These are phyloP conservation scores for Solanum corneliomulleri DNA, from an alignment of 257 asterid genomes.

Conservation along the genomic window DNA sequence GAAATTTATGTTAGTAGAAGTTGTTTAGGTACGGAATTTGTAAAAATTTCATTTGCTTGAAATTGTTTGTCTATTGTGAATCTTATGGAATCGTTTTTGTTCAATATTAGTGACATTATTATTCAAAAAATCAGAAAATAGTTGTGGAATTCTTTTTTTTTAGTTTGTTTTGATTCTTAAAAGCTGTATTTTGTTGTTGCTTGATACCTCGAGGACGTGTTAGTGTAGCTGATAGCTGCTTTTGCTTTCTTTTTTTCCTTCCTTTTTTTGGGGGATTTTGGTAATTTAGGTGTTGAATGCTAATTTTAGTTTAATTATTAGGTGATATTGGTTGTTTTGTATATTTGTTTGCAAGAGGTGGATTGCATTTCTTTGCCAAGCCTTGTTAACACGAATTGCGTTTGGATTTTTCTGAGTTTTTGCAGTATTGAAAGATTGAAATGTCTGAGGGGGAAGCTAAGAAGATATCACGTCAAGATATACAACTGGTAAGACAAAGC, in stretches of 20 bases:
- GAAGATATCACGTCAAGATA: conserved; percentile 55
- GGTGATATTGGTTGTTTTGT: background rate
- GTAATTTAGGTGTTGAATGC: background rate
- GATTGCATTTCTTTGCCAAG: background rate
- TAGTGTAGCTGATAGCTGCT: background rate
- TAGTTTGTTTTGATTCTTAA: background rate
- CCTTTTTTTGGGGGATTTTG: background rate
- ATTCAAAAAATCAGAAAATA: background rate
- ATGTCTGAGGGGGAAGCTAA: conserved; percentile 60
- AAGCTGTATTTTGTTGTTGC: background rate
- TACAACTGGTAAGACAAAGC: conserved; percentile 55
- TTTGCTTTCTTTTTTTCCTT: background rate
- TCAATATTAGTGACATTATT: background rate
- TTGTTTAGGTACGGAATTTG: background rate
- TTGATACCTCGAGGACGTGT: background rate
- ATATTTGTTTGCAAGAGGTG: background rate
- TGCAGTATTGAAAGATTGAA: conserved; percentile 1
- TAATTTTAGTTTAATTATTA: background rate
- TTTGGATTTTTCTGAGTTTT: background rate
- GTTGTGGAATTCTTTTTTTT: background rate
- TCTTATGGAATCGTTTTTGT: background rate
- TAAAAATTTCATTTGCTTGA: background rate
- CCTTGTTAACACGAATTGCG: background rate
- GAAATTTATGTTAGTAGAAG: background rate
- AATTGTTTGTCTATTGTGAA: background rate